Conservation (phyloP, 805 yeast genomes). For the Ogataea zsoltii region DNA sequence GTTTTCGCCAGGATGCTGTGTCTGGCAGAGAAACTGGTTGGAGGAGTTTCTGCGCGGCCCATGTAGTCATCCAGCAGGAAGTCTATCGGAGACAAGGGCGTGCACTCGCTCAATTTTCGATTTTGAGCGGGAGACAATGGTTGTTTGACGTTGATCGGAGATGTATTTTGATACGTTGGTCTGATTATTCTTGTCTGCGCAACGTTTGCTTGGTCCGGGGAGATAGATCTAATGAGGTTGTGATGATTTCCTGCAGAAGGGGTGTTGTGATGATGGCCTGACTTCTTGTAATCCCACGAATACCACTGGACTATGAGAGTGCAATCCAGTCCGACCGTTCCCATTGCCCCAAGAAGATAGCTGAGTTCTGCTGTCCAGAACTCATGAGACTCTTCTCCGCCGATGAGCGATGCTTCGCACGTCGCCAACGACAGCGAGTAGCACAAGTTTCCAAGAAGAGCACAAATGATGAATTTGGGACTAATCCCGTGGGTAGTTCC, state of each 20-base stretch:
- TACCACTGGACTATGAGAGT: constrained; percentile 46
- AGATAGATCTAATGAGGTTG: constrained; percentile 3
- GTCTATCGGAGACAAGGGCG: constrained; percentile 40
- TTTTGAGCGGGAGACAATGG: constrained; percentile 33
- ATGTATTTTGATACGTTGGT: constrained; percentile 8
- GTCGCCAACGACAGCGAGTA: constrained; percentile 51
- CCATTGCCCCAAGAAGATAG: constrained; percentile 52
- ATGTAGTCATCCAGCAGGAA: constrained; percentile 33
- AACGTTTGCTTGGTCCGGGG: constrained; percentile 6
- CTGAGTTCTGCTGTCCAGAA: constrained; percentile 41
- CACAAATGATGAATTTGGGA: constrained; percentile 48
- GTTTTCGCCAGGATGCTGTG: neutral
- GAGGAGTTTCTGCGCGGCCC: constrained; percentile 7
- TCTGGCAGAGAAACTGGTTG: neutral
- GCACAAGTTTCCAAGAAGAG: constrained; percentile 49
- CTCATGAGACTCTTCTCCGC: constrained; percentile 34
- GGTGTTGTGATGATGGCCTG: neutral
- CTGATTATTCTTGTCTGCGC: neutral
- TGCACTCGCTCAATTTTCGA: constrained; percentile 33
- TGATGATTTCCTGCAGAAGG: constrained; percentile 2
- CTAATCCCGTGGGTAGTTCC: constrained; percentile 54
- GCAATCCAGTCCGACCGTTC: constrained; percentile 51
- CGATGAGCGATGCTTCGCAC: constrained; percentile 41
- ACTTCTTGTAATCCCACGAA: constrained; percentile 27
- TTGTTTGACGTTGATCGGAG: constrained; percentile 25